phyloP scores from a whole-genome alignment of 345 rosid species.

The Melaleuca alternifolia region DNA sequence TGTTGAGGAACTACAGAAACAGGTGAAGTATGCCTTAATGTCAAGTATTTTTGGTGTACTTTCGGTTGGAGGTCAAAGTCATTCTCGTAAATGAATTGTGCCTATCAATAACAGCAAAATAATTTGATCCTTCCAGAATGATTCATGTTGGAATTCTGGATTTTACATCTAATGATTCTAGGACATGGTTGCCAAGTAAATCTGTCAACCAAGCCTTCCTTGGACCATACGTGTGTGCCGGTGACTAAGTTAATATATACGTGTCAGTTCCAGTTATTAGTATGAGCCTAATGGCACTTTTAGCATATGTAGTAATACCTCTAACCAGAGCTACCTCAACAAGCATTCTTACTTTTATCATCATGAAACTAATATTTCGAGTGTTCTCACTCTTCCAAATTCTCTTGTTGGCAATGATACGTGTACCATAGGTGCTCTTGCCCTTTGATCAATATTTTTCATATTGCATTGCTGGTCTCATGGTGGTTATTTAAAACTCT shows the following conservation, averaged over 20 bases:
- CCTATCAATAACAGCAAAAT: neutral
- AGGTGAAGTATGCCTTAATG: constrained; percentile 17
- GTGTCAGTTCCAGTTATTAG: neutral
- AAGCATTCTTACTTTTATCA: neutral
- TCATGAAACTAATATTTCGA: neutral
- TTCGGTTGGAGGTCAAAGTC: neutral
- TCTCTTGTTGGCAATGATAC: neutral
- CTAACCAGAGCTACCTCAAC: neutral
- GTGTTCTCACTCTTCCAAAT: neutral
- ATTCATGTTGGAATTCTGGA: neutral
- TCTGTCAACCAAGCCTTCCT: neutral
- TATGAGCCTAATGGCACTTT: neutral
- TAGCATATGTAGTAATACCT: neutral
- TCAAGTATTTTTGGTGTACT: neutral
- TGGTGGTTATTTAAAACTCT: neutral
- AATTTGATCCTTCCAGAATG: neutral
- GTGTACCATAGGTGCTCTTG: neutral
- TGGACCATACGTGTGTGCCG: neutral
- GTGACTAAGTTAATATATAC: neutral
- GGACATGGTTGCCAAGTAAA: neutral
- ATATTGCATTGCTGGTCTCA: neutral
- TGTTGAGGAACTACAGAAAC: constrained; percentile 69
- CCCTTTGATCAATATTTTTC: neutral
- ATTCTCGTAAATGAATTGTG: neutral
- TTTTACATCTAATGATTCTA: neutral